A percentile compares a stretch with the other conserved stretches of the same genome.
These are phyloP conservation scores for Claviceps monticola DNA, from an alignment of 2,329 filamentous ascomycete species.

Conservation along the genomic window DNA sequence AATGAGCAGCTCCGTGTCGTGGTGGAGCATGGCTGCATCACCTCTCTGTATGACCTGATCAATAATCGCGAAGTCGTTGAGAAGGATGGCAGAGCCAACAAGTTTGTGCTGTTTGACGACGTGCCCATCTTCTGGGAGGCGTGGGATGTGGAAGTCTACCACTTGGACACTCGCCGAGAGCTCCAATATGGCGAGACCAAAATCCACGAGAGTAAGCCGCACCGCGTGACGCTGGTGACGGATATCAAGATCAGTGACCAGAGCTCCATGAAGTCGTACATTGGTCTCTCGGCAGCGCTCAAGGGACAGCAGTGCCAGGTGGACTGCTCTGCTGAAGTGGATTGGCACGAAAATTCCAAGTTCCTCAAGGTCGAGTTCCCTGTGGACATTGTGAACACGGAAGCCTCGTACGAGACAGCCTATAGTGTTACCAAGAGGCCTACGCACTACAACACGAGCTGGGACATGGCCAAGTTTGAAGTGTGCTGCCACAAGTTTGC, in stretches of 20 bases:
- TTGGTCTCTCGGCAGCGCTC: constrained; percentile 60
- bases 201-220: constrained; percentile 56
- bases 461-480: constrained; percentile 97
- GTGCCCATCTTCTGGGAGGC: constrained; percentile 96
- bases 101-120: constrained; percentile 91
- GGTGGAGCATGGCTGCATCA: constrained; percentile 64
- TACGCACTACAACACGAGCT: constrained; percentile 94
- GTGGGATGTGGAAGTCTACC: constrained; percentile 96
- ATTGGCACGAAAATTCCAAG: constrained; percentile 94
- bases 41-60: constrained; percentile 64
- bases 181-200: constrained; percentile 53
- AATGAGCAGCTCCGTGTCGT: constrained; percentile 66
- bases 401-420: constrained; percentile 90
- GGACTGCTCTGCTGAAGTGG: constrained; percentile 73
- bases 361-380: constrained; percentile 99
- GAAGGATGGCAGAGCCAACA: constrained; percentile 63
- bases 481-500: constrained; percentile 94
- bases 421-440: constrained; percentile 80
- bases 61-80: constrained; percentile 67
- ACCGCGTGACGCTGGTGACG: constrained; percentile 70
- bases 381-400: constrained; percentile 77
- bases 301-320: constrained; percentile 49
- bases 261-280: constrained; percentile 75
- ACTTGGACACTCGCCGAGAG: constrained; percentile 74
- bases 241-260: constrained; percentile 77